A percentile compares a stretch with the other conserved stretches of the same genome.
These are phyloP conservation scores for Anthracocystis panici-leucophaei DNA, from an alignment of 1,284 basidiomycete genomes.

Conservation along the genomic window DNA sequence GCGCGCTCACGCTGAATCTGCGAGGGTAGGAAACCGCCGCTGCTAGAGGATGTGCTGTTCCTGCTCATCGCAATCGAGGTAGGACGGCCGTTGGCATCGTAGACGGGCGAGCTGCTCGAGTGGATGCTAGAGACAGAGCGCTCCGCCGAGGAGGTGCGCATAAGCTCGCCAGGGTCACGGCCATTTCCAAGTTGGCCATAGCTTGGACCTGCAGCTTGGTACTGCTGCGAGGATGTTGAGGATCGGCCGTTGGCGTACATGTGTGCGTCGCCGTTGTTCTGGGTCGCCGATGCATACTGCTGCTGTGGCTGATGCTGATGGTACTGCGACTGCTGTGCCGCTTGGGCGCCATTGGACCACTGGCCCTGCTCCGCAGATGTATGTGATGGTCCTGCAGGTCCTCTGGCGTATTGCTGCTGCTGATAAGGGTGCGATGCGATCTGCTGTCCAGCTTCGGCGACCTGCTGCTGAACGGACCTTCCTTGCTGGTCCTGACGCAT, in stretches of 20 bases:
- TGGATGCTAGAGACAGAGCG: constrained; percentile 51
- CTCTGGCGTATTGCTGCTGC: constrained; percentile 20
- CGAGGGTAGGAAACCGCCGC: constrained; percentile 56
- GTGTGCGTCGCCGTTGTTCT: constrained; percentile 16
- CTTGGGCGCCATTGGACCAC: constrained; percentile 6
- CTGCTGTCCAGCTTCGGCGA: constrained; percentile 23
- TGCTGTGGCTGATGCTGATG: constrained; percentile 66
- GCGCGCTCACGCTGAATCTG: constrained; percentile 59
- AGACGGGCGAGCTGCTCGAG: constrained; percentile 19
- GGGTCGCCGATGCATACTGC: constrained; percentile 13
- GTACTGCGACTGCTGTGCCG: constrained; percentile 11
- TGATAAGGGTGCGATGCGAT: constrained; percentile 21
- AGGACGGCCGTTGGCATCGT: constrained; percentile 29
- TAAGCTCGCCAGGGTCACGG: constrained; percentile 25
- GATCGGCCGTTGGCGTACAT: constrained; percentile 24
- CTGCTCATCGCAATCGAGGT: constrained; percentile 34
- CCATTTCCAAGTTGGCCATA: constrained; percentile 21
- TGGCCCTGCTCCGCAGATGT: constrained; percentile 14
- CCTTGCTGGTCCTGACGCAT: constrained; percentile 28
- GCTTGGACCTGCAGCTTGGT: constrained; percentile 18
- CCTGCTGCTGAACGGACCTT: constrained; percentile 38
- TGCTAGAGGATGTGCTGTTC: constrained; percentile 47
- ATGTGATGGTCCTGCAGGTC: constrained; percentile 20
- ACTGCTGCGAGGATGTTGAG: constrained; percentile 31
- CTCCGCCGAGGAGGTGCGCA: constrained; percentile 50